phyloP scores from a whole-genome alignment of 192 early-diverging fungal species.

The Backusella australiensis region DNA sequence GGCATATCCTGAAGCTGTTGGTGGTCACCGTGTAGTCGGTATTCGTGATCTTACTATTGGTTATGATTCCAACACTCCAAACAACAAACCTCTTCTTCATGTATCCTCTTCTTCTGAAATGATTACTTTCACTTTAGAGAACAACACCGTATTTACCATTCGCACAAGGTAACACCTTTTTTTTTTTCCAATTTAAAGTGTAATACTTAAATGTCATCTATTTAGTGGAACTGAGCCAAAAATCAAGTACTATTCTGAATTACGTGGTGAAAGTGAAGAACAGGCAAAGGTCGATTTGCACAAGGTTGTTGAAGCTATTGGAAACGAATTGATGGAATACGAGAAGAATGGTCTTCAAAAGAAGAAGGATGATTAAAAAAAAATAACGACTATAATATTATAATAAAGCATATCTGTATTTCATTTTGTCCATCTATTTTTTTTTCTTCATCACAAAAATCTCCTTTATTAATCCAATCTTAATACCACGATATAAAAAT shows the following conservation, averaged over 20 bases:
- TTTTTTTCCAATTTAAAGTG: neutral
- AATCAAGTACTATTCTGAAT: slow-evolving; percentile 83
- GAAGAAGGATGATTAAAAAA: slow-evolving; percentile 30
- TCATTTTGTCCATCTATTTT: neutral
- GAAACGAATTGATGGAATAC: slow-evolving; percentile 48
- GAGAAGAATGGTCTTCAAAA: slow-evolving; percentile 47
- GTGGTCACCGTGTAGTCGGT: slow-evolving; percentile 59
- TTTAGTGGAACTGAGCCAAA: slow-evolving; percentile 88
- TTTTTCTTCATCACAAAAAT: no score
- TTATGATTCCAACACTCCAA: slow-evolving; percentile 71
- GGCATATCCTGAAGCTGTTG: slow-evolving; percentile 70
- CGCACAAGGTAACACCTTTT: slow-evolving; percentile 44
- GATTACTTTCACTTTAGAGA: slow-evolving; percentile 84
- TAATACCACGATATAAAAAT: no score
- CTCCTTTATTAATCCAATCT: no score
- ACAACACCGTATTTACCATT: slow-evolving; percentile 64
- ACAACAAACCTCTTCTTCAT: slow-evolving; percentile 66
- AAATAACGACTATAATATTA: neutral
- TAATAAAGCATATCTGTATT: neutral
- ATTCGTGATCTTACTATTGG: slow-evolving; percentile 89
- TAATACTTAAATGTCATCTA: slow-evolving; percentile 22
- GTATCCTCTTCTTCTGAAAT: slow-evolving; percentile 80
- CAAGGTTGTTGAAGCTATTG: slow-evolving; percentile 51
- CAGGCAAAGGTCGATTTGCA: slow-evolving; percentile 50
- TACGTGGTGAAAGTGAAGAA: slow-evolving; percentile 48